These are phyloP conservation scores for Rubroshorea leprosula DNA, from an alignment of 345 rosid species.

Conservation along the genomic window DNA sequence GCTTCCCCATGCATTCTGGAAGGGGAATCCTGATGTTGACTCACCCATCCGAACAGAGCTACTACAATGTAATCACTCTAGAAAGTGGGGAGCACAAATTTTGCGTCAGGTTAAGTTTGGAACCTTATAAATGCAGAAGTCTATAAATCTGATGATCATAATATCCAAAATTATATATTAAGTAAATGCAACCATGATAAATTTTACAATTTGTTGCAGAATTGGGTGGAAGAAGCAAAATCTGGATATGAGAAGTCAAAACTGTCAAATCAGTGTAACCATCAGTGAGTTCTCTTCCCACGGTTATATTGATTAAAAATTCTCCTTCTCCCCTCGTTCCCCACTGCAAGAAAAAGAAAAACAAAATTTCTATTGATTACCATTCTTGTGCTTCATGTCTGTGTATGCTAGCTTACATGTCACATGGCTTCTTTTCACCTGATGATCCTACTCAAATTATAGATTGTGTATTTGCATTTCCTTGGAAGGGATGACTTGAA, in stretches of 20 bases:
- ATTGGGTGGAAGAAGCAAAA: slow-evolving; percentile 72
- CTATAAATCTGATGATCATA: not conserved
- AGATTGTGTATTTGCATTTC: no score
- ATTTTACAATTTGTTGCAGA: slow-evolving; percentile 30
- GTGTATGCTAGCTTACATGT: no score
- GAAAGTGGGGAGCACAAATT: slow-evolving; percentile 64
- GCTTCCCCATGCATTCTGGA: slow-evolving; percentile 70
- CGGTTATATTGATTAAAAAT: not conserved
- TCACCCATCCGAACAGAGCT: slow-evolving; percentile 64
- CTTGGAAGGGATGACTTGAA: no score
- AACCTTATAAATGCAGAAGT: not conserved
- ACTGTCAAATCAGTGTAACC: slow-evolving; percentile 69
- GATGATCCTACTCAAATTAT: no score
- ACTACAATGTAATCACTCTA: slow-evolving; percentile 60
- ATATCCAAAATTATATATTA: not conserved
- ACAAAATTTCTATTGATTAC: not conserved
- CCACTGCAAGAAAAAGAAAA: no score
- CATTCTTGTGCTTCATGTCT: not conserved
- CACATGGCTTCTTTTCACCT: no score
- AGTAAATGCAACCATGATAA: not conserved
- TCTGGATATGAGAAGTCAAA: slow-evolving; percentile 66
- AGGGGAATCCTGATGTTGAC: slow-evolving; percentile 73
- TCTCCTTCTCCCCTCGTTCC: no score
- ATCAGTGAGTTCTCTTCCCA: slow-evolving; percentile 40
- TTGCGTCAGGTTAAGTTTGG: slow-evolving; percentile 60